phyloP scores from a whole-genome alignment of 345 rosid species.

The Pugionium cornutum region DNA sequence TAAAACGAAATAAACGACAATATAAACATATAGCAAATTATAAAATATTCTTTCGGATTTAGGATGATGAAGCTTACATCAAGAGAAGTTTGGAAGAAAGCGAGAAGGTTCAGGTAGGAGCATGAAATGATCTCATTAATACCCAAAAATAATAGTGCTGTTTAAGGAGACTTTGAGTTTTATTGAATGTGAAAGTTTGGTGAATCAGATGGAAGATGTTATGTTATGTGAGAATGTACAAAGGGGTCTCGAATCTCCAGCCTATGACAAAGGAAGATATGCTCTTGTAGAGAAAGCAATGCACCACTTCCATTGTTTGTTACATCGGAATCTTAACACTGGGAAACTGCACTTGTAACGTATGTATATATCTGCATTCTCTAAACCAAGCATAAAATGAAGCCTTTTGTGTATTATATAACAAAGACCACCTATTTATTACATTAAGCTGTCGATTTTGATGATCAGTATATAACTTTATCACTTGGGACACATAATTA shows the following conservation, averaged over 20 bases:
- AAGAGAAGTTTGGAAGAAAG: constrained; percentile 74
- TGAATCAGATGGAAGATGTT: constrained; percentile 71
- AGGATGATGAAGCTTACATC: constrained; percentile 67
- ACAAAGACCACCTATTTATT: too few species aligned
- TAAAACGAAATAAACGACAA: constrained; percentile 25
- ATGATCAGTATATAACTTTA: too few species aligned
- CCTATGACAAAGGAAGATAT: constrained; percentile 66
- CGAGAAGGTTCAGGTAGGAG: constrained; percentile 67
- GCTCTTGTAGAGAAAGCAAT: constrained; percentile 74
- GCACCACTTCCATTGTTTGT: constrained; percentile 72
- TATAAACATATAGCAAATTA: background rate
- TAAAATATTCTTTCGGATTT: background rate
- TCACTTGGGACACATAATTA: too few species aligned
- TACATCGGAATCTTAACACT: constrained; percentile 46
- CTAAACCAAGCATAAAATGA: too few species aligned
- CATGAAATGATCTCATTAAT: background rate
- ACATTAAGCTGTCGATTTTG: too few species aligned
- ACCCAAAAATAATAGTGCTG: background rate
- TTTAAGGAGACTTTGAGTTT: background rate
- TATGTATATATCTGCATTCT: too few species aligned
- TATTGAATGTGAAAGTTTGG: constrained; percentile 43
- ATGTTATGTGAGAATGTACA: constrained; percentile 76
- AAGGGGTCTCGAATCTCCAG: constrained; percentile 73
- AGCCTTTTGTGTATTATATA: too few species aligned
- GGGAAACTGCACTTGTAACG: background rate